Evolutionary conservation across 2,329 filamentous ascomycete genomes (phyloP), one percentile per base, ranked within the genome.

Genomic region (Aspergillus unguis): DNA sequence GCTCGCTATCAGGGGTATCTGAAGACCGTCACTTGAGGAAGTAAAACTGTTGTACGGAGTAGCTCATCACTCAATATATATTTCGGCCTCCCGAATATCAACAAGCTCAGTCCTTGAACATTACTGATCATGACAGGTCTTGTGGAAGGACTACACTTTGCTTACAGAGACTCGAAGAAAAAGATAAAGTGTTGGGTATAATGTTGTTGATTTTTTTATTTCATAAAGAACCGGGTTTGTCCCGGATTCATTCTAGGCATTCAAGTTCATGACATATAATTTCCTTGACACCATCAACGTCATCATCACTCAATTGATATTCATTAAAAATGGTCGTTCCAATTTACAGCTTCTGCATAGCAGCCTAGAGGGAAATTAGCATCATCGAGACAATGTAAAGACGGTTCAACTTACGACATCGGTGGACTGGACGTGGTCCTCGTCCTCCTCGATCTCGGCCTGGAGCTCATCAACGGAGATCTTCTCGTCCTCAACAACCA

Each of bases 401-500:
- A 45, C 33, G 23, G 26, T 17, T 38, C 31, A 32, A 71, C 78
- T 74, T 75, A 81, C 86, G 70, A 96, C 74, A 75, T 97, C 94
- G 66, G 87, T 86, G 65, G 91, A 96, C 85, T 99, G 94, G 71
- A 99, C 91, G 75, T 90, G 87, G 74, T 99, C 94, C 81, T 97
- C 94, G 67, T 92, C 83, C 64, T 83, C 89, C 70, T 84, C 83
- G 68, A 97, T 95, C 80, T 88, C 69, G 72, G 90, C 85, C 82
- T 96, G 85, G 64, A 99, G 86, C 59, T 96, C 92, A 65, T 87
- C 84, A 61, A 89, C 75, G 63, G 89, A 92, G 71, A 99, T 76
- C 85, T 96, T 96, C 63, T 97, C 92, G 74, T 99, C 94, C 82
- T 97, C 94, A 62, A 97, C 80, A 66, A 97, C 91, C 65, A 97